Evolutionary conservation across 2,329 filamentous ascomycete species (phyloP), one percentile per base, ranked within the genome.

Genomic region (Arthrocladium fulminans): DNA sequence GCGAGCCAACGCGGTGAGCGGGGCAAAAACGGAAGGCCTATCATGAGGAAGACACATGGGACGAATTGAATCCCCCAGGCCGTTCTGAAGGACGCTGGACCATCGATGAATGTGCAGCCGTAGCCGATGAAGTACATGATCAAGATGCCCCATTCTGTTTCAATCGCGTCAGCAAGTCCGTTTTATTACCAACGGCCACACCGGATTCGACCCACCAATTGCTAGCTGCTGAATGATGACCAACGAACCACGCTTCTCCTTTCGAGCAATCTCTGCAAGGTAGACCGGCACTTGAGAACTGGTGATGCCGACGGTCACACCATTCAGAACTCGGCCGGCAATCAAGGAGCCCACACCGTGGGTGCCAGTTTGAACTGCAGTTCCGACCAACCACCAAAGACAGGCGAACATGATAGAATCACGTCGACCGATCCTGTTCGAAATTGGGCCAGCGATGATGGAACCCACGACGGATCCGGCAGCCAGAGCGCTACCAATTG

Each of bases 91-190:
- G 68, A 69, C 8, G 68, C 63, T 3, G 63, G 54, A 7, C 63
- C 63, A 15, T 46, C 44, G 34, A 73, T 71, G 53, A 68, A 71
- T 13, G 60, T 65, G 59, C 67, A 71, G 12, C 69, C 70, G 50
- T 71, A 73, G 19, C 66, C 66, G 48, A 73, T 67, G 56, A 73
- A 72, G 61, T 68, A 74, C 70, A 70, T 70, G 54, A 72, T 65
- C 20, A 71, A 57, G 50, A 70, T 70, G 48, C 67, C 67, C 59
- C 63, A 59, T 35, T 35, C 60, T 35, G 32, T 15, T n/a, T n/a
- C n/a, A 35, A 35, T 35, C 13, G 6, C 13, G 32, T 35, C n/a
- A 35, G 32, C n/a, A 35, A n/a, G n/a, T n/a, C n/a, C n/a, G n/a
- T n/a, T n/a, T n/a, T n/a, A n/a, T n/a, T n/a, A n/a, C n/a, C n/a